Evolutionary conservation across 2,329 filamentous ascomycete species (phyloP).

Genomic region (Thielaviopsis populi): DNA sequence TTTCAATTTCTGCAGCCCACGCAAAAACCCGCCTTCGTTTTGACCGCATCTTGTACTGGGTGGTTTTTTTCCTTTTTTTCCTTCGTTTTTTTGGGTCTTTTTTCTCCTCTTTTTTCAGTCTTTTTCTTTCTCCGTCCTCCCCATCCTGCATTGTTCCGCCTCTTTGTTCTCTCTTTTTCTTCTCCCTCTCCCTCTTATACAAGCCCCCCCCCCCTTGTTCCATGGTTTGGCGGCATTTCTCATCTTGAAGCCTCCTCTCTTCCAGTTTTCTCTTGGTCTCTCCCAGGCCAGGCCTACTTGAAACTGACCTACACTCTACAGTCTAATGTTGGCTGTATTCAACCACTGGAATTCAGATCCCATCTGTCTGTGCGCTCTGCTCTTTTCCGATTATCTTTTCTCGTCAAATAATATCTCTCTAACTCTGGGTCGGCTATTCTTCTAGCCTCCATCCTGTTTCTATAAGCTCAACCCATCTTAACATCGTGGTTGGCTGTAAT

Average conservation of each 20-base stretch:
- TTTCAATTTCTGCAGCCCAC: neutral
- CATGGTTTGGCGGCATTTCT: neutral
- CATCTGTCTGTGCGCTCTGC: neutral
- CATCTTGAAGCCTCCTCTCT: neutral
- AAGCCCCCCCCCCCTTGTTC: neutral
- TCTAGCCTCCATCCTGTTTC: neutral
- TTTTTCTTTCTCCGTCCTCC: neutral
- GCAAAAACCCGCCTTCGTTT: conserved; percentile 5
- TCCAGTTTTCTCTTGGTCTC: neutral
- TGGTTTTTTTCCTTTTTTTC: neutral
- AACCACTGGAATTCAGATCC: neutral
- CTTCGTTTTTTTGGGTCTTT: no score
- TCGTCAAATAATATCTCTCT: neutral
- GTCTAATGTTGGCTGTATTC: neutral
- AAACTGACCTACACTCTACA: neutral
- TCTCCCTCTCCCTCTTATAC: neutral
- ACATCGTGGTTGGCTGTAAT: conserved; percentile 6
- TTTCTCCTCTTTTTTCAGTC: neutral
- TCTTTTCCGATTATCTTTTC: neutral
- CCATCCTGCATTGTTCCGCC: neutral
- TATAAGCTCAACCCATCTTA: neutral
- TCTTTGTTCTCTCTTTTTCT: neutral
- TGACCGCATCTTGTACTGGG: neutral
- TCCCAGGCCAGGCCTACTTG: neutral
- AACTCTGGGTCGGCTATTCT: neutral